A percentile compares a stretch with the other conserved stretches of the same genome.
phyloP scores from a whole-genome alignment of 2,329 filamentous ascomycete species.

The Aureobasidium sp. region DNA sequence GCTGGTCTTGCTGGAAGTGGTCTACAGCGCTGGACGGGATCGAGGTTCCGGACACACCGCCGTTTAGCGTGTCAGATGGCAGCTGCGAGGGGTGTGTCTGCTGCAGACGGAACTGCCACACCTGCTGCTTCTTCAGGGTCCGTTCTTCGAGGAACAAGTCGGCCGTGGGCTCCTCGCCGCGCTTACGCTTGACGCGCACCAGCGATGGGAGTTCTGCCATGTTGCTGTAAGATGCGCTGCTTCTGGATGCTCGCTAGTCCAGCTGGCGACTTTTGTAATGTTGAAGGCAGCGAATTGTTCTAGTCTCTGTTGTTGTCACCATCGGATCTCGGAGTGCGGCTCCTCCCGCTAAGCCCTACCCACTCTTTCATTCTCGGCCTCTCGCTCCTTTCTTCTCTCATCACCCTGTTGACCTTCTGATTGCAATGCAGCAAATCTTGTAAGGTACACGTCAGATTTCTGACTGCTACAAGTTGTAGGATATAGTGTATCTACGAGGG shows the following conservation, averaged over 20 bases:
- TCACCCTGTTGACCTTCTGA: not conserved
- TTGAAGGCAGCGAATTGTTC: not conserved
- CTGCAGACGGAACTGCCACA: constrained; percentile 18
- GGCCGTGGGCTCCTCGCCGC: constrained; percentile 44
- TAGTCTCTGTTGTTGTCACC: not conserved
- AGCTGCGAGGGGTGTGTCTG: constrained; percentile 11
- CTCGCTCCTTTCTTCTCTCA: not conserved
- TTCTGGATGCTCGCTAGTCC: not conserved
- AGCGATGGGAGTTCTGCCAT: constrained; percentile 45
- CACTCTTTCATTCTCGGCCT: too few relatives aligned
- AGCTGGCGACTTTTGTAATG: not conserved
- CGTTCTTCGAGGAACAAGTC: constrained; percentile 20
- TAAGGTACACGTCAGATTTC: not conserved
- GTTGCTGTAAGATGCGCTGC: not conserved
- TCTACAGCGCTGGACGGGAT: not conserved
- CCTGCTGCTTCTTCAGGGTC: constrained; percentile 17
- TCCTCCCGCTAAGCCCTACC: not conserved
- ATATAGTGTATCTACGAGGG: not conserved
- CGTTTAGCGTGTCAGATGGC: not conserved
- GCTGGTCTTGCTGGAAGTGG: constrained; percentile 7
- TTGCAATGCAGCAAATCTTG: not conserved
- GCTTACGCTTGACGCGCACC: constrained; percentile 50
- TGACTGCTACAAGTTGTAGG: not conserved
- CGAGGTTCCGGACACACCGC: not conserved
- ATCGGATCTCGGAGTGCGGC: not conserved